These are phyloP conservation scores for Metschnikowia cerradonensis DNA, from an alignment of 805 yeast species.

Conservation along the genomic window DNA sequence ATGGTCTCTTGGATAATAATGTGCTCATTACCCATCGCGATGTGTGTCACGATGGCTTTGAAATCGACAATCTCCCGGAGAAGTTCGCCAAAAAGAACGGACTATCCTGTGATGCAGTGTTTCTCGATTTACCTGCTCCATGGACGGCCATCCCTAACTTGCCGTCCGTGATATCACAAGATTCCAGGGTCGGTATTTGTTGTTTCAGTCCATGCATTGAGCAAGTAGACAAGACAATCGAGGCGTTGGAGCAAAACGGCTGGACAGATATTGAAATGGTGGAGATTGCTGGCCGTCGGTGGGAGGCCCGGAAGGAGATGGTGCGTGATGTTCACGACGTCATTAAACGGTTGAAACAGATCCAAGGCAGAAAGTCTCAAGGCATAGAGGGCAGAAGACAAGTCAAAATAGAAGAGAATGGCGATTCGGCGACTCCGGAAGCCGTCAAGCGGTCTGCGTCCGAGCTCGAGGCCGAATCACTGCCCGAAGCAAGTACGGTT, in stretches of 20 bases:
- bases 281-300: slow-evolving; percentile 77
- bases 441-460: slow-evolving; percentile 20
- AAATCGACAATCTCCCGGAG: slow-evolving; percentile 36
- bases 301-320: slow-evolving; percentile 91
- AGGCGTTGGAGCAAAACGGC: slow-evolving; percentile 65
- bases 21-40: slow-evolving; percentile 84
- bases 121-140: slow-evolving; percentile 92
- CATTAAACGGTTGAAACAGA: slow-evolving; percentile 71
- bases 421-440: not conserved
- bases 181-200: slow-evolving; percentile 65
- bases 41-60: slow-evolving; percentile 86
- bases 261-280: slow-evolving; percentile 91
- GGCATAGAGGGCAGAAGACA: slow-evolving; percentile 57
- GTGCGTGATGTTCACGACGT: slow-evolving; percentile 74
- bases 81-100: slow-evolving; percentile 19
- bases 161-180: slow-evolving; percentile 50
- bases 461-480: slow-evolving; percentile 12
- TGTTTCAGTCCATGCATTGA: slow-evolving; percentile 98
- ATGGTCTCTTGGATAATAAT: slow-evolving; percentile 50
- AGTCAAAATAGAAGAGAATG: slow-evolving; percentile 26
- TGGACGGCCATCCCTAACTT: slow-evolving; percentile 91
- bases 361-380: slow-evolving; percentile 61
- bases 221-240: slow-evolving; percentile 86
- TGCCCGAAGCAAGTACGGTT: slow-evolving; percentile 7
- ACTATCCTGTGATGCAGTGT: slow-evolving; percentile 68